Evolutionary conservation across 441 rosid genomes (phyloP).

Genomic region (Theobroma grandiflorum): DNA sequence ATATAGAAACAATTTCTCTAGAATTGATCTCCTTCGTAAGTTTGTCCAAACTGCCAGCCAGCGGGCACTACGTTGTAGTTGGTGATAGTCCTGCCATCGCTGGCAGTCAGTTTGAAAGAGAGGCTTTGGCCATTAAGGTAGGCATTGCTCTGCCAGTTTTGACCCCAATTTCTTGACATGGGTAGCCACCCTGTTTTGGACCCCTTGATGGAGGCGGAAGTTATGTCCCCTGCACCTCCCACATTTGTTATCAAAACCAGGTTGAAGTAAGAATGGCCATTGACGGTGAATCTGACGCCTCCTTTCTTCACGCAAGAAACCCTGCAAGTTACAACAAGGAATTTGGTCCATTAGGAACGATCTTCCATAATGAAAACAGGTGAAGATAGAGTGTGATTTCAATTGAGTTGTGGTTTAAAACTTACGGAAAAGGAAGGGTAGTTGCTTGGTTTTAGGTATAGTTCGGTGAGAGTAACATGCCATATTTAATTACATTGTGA

Average conservation of each 20-base stretch:
- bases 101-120: constrained; percentile 39
- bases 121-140: constrained; percentile 46
- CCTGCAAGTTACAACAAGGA: constrained; percentile 28
- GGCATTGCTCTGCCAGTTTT: constrained; percentile 51
- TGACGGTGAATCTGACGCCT: constrained; percentile 50
- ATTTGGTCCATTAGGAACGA: no score
- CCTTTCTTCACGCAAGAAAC: constrained; percentile 47
- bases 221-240: constrained; percentile 45
- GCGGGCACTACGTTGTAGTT: constrained; percentile 33
- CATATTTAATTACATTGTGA: no score
- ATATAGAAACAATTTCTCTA: constrained; percentile 5
- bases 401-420: not conserved
- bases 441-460: no score
- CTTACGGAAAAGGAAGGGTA: no score
- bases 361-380: not conserved
- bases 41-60: constrained; percentile 49
- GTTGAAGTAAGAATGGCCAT: constrained; percentile 52
- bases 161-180: constrained; percentile 54
- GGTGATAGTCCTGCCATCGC: constrained; percentile 33
- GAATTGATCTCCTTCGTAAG: constrained; percentile 39
- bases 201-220: constrained; percentile 39
- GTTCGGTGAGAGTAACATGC: no score
- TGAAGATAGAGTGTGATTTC: not conserved
- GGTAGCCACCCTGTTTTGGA: constrained; percentile 39
- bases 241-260: constrained; percentile 47